Base-by-base conservation (phyloP, 2,329 filamentous ascomycete species). In the Ceratocystis albifundus region DNA sequence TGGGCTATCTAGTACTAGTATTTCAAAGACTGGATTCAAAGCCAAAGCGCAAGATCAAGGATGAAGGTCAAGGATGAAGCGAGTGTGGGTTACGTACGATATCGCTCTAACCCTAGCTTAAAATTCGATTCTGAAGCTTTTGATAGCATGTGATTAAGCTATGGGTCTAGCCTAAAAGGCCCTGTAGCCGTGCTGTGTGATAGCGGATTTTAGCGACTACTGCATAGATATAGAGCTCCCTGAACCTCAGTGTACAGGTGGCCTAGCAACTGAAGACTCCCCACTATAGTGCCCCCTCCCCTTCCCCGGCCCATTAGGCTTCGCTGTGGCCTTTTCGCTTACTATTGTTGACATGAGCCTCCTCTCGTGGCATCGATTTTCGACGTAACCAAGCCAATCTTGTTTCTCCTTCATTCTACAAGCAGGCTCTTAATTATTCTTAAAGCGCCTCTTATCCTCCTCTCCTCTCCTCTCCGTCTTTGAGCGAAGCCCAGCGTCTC, bases 401-500 rank as follows among this genome's bases (percentile, higher is more conserved):
- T 44, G 36, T 48, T 53, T 65, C 8, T 57, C 25, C n/a, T 44
- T 30, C 15, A 5, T 25, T 28, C 17, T 53, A 15, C 46, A 15
- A 50, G 22, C 62, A 20, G n/a, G 46, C 46, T 48, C 44, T 62
- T n/a, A n/a, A 46, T 30, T 62, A 46, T 62, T 22, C 30, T 62
- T 48, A 48, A 48, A 48, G 61, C 44, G 61, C 20, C 55, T 59
- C 41, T 48, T 28, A 32, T 46, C 30, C 20, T 30, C 12, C 48
- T 30, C 12, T 46, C 20, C 17, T 48, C 30, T 41, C 12, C 30
- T 30, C 17, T 48, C 30, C 22, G 28, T 65, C 28, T 57, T 22
- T 15, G 10, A 45, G 28, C 48, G 48, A 53, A 53, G 20, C 10
- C 10, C 48, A 28, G 48, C 48, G 48, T 28, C 22, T 53, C 2